These are phyloP conservation scores for Penicillium daleae DNA, from an alignment of 495 filamentous ascomycete species.

Conservation along the genomic window DNA sequence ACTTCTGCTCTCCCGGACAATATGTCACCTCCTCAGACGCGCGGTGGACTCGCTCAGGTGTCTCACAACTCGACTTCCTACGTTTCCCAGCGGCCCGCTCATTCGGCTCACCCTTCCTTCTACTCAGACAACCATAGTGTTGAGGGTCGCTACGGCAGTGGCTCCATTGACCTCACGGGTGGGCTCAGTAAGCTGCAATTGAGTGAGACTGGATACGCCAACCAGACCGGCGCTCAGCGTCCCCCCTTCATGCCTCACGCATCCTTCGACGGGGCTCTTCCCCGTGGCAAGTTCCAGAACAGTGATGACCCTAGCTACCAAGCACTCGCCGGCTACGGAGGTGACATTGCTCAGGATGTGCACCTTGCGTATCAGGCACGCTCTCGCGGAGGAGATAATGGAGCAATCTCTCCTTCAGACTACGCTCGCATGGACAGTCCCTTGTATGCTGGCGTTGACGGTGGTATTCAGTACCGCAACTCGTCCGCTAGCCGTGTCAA, in stretches of 20 bases:
- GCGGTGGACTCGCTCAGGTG: conserved; percentile 41
- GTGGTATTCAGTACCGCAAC: conserved; percentile 48
- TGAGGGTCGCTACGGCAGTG: conserved; percentile 35
- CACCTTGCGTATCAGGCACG: conserved; percentile 36
- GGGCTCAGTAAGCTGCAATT: conserved; percentile 43
- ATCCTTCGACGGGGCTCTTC: conserved; percentile 39
- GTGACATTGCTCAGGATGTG: conserved; percentile 37
- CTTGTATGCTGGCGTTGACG: conserved; percentile 54
- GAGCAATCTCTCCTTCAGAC: conserved; percentile 56
- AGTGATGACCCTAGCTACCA: conserved; percentile 39
- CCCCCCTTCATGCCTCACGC: conserved; percentile 36
- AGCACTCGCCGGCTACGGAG: conserved; percentile 23
- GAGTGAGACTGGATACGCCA: conserved; percentile 32
- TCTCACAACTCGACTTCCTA: conserved; percentile 47
- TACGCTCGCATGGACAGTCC: conserved; percentile 62
- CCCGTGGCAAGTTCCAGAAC: conserved; percentile 38
- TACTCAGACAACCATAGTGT: conserved; percentile 45
- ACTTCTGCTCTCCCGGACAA: conserved; percentile 35
- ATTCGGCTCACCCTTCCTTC: conserved; percentile 45
- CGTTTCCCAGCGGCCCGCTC: conserved; percentile 34
- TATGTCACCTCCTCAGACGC: conserved; percentile 32
- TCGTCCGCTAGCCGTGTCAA: conserved; percentile 43
- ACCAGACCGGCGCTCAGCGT: conserved; percentile 30
- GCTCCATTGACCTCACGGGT: conserved; percentile 38
- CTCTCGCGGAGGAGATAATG: conserved; percentile 36